These are phyloP conservation scores for Globisporangium ultimum DNA, from an alignment of 352 stramenopile genomes.

Conservation along the genomic window DNA sequence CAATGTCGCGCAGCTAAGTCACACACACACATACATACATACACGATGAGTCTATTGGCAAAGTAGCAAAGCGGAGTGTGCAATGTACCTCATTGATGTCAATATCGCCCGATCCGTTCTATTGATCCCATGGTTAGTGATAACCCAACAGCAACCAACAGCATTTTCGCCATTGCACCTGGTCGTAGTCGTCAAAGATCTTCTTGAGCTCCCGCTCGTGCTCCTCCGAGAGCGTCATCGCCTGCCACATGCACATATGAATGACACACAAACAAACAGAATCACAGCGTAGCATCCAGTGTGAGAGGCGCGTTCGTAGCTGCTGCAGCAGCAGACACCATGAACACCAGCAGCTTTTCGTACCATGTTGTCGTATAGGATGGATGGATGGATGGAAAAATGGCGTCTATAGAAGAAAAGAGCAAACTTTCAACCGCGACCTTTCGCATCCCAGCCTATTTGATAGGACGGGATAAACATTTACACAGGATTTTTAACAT, in stretches of 20 bases:
- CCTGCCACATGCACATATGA: conserved; percentile 7
- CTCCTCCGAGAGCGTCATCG: conserved; percentile 57
- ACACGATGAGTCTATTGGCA: background rate
- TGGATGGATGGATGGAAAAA: too few relatives aligned
- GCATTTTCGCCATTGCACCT: conserved; percentile 21
- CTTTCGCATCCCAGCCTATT: background rate
- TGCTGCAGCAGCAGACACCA: background rate
- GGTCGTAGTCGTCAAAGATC: conserved; percentile 77
- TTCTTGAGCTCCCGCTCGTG: conserved; percentile 68
- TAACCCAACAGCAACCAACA: too few relatives aligned
- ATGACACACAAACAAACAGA: too few relatives aligned
- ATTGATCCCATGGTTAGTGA: background rate
- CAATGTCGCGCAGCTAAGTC: conserved; percentile 59
- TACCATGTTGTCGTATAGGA: too few relatives aligned
- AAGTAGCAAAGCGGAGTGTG: background rate
- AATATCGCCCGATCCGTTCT: conserved; percentile 70
- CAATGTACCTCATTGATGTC: conserved; percentile 55
- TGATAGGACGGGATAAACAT: too few relatives aligned
- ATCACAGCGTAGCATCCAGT: too few relatives aligned
- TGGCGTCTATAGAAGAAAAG: too few relatives aligned
- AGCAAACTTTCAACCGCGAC: background rate
- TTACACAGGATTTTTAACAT: too few relatives aligned
- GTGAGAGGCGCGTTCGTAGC: too few relatives aligned
- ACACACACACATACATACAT: background rate
- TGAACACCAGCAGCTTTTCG: background rate